phyloP scores from a whole-genome alignment of 2,329 filamentous ascomycete genomes.

The Botrytis sinoallii region DNA sequence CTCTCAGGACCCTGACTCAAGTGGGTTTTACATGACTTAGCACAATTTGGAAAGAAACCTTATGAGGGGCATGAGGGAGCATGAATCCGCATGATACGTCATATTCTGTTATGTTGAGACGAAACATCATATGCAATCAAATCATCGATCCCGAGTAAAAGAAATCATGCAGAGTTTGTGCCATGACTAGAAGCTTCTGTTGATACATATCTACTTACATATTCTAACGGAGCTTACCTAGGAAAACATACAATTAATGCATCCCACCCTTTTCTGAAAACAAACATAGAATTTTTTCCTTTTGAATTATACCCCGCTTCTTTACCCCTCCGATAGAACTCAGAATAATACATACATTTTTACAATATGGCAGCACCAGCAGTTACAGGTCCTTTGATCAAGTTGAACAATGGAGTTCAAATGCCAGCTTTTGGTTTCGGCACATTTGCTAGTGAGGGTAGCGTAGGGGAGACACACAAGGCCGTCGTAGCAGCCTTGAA shows the following conservation, averaged over 20 bases:
- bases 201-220: neutral
- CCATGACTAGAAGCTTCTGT: constrained; percentile 9
- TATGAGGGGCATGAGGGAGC: neutral
- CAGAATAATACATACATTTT: constrained; percentile 8
- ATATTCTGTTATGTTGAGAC: neutral
- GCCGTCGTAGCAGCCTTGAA: constrained; percentile 59
- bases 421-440: constrained; percentile 47
- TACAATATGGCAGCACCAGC: constrained; percentile 31
- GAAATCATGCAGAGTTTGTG: neutral
- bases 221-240: neutral
- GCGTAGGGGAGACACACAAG: constrained; percentile 43
- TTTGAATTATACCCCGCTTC: constrained; percentile 12
- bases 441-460: constrained; percentile 34
- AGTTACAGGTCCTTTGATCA: constrained; percentile 23
- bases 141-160: constrained; percentile 1
- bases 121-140: neutral
- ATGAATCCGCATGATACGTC: constrained; percentile 5
- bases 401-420: constrained; percentile 38
- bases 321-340: neutral
- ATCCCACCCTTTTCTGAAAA: neutral
- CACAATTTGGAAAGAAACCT: neutral
- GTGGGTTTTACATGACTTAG: constrained; percentile 5
- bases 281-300: constrained; percentile 6
- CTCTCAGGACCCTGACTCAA: constrained; percentile 6
- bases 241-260: neutral